phyloP scores from a whole-genome alignment of 352 stramenopile species.

The Globisporangium lucens region DNA sequence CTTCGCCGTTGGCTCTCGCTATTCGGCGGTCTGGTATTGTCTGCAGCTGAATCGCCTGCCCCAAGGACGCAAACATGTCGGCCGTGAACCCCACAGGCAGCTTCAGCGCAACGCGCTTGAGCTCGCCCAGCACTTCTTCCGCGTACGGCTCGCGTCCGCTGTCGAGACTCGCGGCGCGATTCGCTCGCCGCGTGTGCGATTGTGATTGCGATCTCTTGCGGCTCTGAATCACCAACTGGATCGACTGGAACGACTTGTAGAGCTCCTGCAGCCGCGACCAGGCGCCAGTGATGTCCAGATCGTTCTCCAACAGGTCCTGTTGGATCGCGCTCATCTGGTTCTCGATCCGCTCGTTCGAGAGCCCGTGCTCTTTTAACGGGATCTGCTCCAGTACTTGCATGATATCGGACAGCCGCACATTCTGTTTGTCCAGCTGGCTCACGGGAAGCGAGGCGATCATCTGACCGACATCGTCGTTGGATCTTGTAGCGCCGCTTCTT shows the following conservation, averaged over 20 bases:
- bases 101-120: slow-evolving; percentile 37
- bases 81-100: slow-evolving; percentile 53
- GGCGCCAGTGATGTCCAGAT: slow-evolving; percentile 21
- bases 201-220: slow-evolving; percentile 16
- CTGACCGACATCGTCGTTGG: slow-evolving; percentile 9
- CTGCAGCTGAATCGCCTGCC: slow-evolving; percentile 44
- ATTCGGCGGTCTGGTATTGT: background rate
- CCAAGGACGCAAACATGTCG: slow-evolving; percentile 60
- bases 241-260: slow-evolving; percentile 39
- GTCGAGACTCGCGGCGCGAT: slow-evolving; percentile 19
- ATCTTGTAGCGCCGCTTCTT: slow-evolving; percentile 16
- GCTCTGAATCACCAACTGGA: slow-evolving; percentile 32
- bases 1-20: background rate
- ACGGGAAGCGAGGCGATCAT: slow-evolving; percentile 31
- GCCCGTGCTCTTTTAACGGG: slow-evolving; percentile 30
- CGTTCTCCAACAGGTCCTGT: slow-evolving; percentile 21
- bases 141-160: slow-evolving; percentile 16
- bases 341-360: slow-evolving; percentile 25
- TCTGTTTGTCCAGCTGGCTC: slow-evolving; percentile 10
- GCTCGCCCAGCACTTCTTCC: slow-evolving; percentile 24
- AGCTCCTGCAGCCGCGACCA: slow-evolving; percentile 35
- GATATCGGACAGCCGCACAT: slow-evolving; percentile 15
- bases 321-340: slow-evolving; percentile 27
- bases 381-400: slow-evolving; percentile 33
- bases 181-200: slow-evolving; percentile 12